Base-by-base conservation (phyloP, 352 stramenopile genomes). In the Pythium folliculosum region DNA sequence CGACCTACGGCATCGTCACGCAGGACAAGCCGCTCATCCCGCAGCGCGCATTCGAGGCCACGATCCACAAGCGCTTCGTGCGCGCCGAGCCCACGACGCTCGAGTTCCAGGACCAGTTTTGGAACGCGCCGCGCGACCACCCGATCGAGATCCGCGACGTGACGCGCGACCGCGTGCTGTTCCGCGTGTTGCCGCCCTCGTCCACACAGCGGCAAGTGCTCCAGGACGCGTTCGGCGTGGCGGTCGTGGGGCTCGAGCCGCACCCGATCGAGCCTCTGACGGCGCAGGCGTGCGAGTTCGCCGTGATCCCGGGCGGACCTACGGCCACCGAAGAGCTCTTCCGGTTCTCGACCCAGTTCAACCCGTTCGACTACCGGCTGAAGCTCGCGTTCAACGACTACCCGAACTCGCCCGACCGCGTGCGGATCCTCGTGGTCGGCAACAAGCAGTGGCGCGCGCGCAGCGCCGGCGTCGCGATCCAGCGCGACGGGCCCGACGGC, bases 91-190 rank as follows among this genome's bases (percentile, higher is more conserved):
- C 16, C 22, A 53, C 37, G 14, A 53, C 55, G 16, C 55, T 63
- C 38, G 30, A 53, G 55, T 38, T 63, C 14, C 40, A 63, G 12
- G 55, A 63, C 25, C 30, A 44, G 43, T 63, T 63, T 40, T 63
- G 40, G 40, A 44, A 27, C 38, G 50, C 50, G 16, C 40, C 22
- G 8, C 40, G 35, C 55, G 38, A 63, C 9, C 21, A 63, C 16
- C 16, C 22, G 17, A 17, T 53, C 40, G 38, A 63, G 55, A 63
- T 63, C 43, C 38, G 25, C n/a, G 55, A 63, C 23, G 21, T 43
- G 22, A 63, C 30, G 16, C 21, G 4, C 6, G 25, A 53, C 40
- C 27, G 50, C 17, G 38, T 63, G 38, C 22, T 63, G 8, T 63
- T 63, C 55, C 50, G 30, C 32, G 38, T 63, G 17, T 40, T 40